Percentiles rank a stretch among this genome's conserved stretches.
Evolutionary conservation across 2,329 filamentous ascomycete genomes (phyloP).

Genomic region (Ceratocystis alfenasii): DNA sequence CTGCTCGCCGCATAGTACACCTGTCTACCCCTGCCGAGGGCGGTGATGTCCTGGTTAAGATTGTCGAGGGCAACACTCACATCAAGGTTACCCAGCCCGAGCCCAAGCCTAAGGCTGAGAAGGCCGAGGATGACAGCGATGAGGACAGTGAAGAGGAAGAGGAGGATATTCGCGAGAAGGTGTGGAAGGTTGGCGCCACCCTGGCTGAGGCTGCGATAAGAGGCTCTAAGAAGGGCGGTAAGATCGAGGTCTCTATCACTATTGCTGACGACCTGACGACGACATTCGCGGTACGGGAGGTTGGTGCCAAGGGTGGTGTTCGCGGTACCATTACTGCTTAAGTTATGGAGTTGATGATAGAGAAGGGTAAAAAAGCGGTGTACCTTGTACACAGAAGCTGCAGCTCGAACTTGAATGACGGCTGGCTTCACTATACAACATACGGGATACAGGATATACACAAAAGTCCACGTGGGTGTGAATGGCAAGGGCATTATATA

Average conservation of each 20-base stretch:
- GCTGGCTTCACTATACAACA: slow-evolving; percentile 13
- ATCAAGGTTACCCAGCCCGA: slow-evolving; percentile 90
- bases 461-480: slow-evolving; percentile 19
- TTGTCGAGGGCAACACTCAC: slow-evolving; percentile 77
- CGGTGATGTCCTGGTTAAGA: slow-evolving; percentile 76
- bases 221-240: slow-evolving; percentile 73
- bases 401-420: slow-evolving; percentile 9
- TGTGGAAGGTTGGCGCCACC: slow-evolving; percentile 75
- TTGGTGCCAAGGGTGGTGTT: slow-evolving; percentile 76
- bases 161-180: slow-evolving; percentile 77
- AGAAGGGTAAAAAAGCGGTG: slow-evolving; percentile 11
- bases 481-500: slow-evolving; percentile 11
- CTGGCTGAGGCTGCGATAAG: slow-evolving; percentile 79
- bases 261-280: slow-evolving; percentile 68
- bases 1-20: slow-evolving; percentile 72
- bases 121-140: slow-evolving; percentile 46
- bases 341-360: slow-evolving; percentile 14
- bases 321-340: slow-evolving; percentile 43
- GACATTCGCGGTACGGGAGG: slow-evolving; percentile 69
- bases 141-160: slow-evolving; percentile 62
- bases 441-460: slow-evolving; percentile 22
- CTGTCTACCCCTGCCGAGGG: slow-evolving; percentile 65
- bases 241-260: slow-evolving; percentile 90
- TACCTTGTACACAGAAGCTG: slow-evolving; percentile 4
- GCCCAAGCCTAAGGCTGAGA: slow-evolving; percentile 61